Evolutionary conservation across 2,329 filamentous ascomycete species (phyloP).

Genomic region (Colletotrichum noveboracense): DNA sequence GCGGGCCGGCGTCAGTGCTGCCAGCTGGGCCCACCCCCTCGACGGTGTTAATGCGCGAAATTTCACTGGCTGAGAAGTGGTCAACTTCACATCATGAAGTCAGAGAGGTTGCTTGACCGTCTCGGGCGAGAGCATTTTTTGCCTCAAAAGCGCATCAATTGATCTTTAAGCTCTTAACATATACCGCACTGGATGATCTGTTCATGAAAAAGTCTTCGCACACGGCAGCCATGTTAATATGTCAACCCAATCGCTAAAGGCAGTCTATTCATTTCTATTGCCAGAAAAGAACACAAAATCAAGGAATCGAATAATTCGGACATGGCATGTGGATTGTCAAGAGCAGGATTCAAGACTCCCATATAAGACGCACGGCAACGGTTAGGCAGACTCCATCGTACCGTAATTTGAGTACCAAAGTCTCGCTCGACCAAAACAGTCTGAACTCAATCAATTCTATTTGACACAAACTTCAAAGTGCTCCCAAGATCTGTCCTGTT

Average conservation of each 20-base stretch:
- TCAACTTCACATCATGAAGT: not conserved
- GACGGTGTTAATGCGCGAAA: conserved; percentile 1
- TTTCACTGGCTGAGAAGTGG: not conserved
- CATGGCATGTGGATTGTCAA: not conserved
- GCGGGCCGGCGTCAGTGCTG: conserved; percentile 4
- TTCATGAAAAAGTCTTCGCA: not conserved
- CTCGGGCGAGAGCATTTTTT: not conserved
- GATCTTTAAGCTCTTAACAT: not conserved
- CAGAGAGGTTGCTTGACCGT: not conserved
- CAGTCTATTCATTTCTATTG: not conserved
- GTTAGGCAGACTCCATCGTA: not conserved
- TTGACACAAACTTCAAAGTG: not conserved
- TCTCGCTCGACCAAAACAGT: not conserved
- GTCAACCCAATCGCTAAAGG: not conserved
- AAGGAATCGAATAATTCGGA: not conserved
- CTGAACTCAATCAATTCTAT: not conserved
- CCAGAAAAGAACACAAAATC: not conserved
- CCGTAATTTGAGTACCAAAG: not conserved
- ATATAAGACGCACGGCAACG: not conserved
- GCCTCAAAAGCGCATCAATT: not conserved
- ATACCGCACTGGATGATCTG: not conserved
- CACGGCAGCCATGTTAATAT: not conserved
- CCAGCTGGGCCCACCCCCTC: not conserved
- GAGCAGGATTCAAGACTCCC: not conserved
- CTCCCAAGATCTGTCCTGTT: not conserved